Evolutionary conservation across 2,329 filamentous ascomycete species (phyloP).

Genomic region (Arthrobotrys megalospora): DNA sequence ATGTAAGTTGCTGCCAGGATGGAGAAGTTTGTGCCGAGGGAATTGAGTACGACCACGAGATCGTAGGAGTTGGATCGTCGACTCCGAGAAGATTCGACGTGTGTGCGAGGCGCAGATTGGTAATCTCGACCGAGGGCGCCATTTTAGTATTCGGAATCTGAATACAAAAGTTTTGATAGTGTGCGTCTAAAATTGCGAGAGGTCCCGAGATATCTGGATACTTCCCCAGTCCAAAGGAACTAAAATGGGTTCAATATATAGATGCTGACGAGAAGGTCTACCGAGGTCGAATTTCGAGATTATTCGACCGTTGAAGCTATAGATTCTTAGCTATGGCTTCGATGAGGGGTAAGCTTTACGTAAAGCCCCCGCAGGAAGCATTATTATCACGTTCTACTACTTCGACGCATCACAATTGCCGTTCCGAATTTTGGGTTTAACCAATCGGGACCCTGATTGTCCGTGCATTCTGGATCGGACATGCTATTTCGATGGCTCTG

Average conservation of each 20-base stretch:
- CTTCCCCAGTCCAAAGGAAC: not conserved
- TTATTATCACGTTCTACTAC: not conserved
- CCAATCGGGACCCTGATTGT: not conserved
- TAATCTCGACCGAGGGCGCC: constrained; percentile 31
- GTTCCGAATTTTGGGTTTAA: constrained; percentile 2
- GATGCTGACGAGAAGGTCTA: not conserved
- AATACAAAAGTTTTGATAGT: not conserved
- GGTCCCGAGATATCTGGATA: not conserved
- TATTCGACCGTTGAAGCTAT: constrained; percentile 8
- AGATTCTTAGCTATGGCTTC: not conserved
- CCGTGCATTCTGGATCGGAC: not conserved
- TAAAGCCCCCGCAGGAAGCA: not conserved
- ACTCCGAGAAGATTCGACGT: constrained; percentile 46
- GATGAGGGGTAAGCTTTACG: constrained; percentile 18
- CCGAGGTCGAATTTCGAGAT: constrained; percentile 3
- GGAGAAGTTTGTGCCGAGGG: constrained; percentile 6
- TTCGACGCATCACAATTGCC: not conserved
- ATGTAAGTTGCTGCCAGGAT: constrained; percentile 39
- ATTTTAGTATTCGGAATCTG: constrained; percentile 11
- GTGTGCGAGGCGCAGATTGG: constrained; percentile 39
- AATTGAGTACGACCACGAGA: constrained; percentile 47
- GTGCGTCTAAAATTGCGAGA: not conserved
- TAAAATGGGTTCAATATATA: not conserved
- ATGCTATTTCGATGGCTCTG: not conserved
- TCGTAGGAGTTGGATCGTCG: constrained; percentile 37